Conservation (phyloP, 495 filamentous ascomycete species). For the Penicillium steckii region DNA sequence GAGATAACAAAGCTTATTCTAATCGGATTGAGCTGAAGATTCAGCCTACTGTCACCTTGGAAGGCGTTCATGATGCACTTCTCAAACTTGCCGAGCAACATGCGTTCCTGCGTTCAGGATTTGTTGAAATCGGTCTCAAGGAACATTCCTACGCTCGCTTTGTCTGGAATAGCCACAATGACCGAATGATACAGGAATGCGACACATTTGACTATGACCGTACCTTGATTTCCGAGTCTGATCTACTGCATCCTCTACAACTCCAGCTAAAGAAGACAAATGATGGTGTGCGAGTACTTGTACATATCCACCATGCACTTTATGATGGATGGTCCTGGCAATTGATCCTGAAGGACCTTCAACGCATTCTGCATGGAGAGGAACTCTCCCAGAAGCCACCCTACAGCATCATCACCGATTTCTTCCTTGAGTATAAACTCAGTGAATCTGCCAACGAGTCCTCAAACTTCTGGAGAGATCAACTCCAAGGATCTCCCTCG, state of each 20-base stretch:
- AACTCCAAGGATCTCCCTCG: constrained; percentile 42
- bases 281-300: constrained; percentile 32
- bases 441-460: constrained; percentile 45
- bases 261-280: constrained; percentile 44
- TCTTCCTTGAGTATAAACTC: constrained; percentile 33
- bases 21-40: constrained; percentile 69
- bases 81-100: constrained; percentile 50
- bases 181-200: constrained; percentile 41
- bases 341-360: constrained; percentile 63
- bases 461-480: constrained; percentile 63
- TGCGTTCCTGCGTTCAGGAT: constrained; percentile 69
- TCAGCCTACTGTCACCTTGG: constrained; percentile 18
- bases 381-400: constrained; percentile 22
- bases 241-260: constrained; percentile 58
- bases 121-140: constrained; percentile 46
- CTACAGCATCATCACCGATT: constrained; percentile 27
- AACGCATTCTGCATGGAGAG: constrained; percentile 28
- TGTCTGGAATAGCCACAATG: constrained; percentile 52
- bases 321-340: constrained; percentile 89
- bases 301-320: constrained; percentile 68
- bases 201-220: constrained; percentile 27
- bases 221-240: constrained; percentile 21
- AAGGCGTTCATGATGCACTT: constrained; percentile 46
- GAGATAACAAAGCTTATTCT: constrained; percentile 58
- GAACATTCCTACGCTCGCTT: constrained; percentile 57